These are phyloP conservation scores for Microbotryum saponariae DNA, from an alignment of 1,284 basidiomycete genomes.

Conservation along the genomic window DNA sequence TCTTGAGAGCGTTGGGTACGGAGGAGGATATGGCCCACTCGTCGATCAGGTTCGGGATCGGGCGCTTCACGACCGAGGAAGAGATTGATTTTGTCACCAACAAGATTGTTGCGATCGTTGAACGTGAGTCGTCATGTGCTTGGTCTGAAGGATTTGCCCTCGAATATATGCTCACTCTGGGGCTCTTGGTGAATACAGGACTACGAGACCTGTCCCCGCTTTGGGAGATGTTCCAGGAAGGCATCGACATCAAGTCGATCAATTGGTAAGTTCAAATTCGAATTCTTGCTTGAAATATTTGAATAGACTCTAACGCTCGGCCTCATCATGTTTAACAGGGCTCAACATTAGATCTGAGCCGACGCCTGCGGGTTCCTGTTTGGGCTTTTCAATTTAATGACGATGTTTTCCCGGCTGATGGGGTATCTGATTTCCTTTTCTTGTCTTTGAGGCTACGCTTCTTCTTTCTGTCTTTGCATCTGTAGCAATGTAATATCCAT, in stretches of 20 bases:
- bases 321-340: too few species aligned
- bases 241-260: slow-evolving; percentile 86
- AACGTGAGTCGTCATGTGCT: slow-evolving; percentile 39
- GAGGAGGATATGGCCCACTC: slow-evolving; percentile 99
- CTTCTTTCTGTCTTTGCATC: too few species aligned
- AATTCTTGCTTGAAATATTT: too few species aligned
- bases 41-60: slow-evolving; percentile 93
- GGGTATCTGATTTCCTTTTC: too few species aligned
- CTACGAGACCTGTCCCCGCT: slow-evolving; percentile 51
- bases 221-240: slow-evolving; percentile 98
- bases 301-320: too few species aligned
- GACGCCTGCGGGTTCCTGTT: too few species aligned
- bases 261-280: slow-evolving; percentile 54
- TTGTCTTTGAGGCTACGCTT: too few species aligned
- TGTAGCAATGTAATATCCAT: too few species aligned
- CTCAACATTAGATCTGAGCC: too few species aligned
- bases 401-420: too few species aligned
- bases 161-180: neutral
- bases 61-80: slow-evolving; percentile 94
- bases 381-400: too few species aligned
- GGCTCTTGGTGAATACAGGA: slow-evolving; percentile 3
- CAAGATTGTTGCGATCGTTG: slow-evolving; percentile 80
- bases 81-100: slow-evolving; percentile 92
- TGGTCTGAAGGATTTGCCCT: neutral
- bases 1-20: slow-evolving; percentile 83